Evolutionary conservation across 495 filamentous ascomycete genomes (phyloP).

Genomic region (Penicillium psychrofluorescens): DNA sequence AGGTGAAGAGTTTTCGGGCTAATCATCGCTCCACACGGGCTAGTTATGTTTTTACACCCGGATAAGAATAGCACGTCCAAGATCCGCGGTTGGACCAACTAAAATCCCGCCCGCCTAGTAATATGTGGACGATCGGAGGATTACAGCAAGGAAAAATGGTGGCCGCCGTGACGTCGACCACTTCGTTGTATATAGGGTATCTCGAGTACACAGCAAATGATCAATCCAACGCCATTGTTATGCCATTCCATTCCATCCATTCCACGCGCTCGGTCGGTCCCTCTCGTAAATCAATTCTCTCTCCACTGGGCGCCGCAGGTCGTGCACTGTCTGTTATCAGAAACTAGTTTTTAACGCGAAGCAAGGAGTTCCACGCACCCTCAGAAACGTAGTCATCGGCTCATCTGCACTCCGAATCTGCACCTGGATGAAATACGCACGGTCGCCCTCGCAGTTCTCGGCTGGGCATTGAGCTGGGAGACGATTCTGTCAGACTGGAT

Average conservation of each 20-base stretch:
- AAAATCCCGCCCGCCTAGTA: too few relatives aligned
- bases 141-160: too few relatives aligned
- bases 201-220: background rate
- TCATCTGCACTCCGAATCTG: constrained; percentile 98
- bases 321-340: constrained; percentile 37
- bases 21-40: too few relatives aligned
- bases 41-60: too few relatives aligned
- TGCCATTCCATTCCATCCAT: background rate
- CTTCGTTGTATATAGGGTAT: constrained; percentile 11
- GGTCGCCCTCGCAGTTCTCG: constrained; percentile 63
- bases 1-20: too few relatives aligned
- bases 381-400: constrained; percentile 94
- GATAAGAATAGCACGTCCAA: too few relatives aligned
- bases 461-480: constrained; percentile 64
- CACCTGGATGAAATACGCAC: constrained; percentile 91
- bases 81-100: too few relatives aligned
- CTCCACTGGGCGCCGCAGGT: constrained; percentile 37
- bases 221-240: constrained; percentile 1
- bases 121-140: too few relatives aligned
- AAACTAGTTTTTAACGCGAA: constrained; percentile 12
- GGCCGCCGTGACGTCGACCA: constrained; percentile 15
- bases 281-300: constrained; percentile 29
- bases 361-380: constrained; percentile 45
- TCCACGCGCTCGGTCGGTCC: background rate
- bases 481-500: constrained; percentile 3